Percentiles rank a stretch among this genome's conserved stretches.
These are phyloP conservation scores for Termitomyces sp. DNA, from an alignment of 1,284 basidiomycete genomes.

Conservation along the genomic window DNA sequence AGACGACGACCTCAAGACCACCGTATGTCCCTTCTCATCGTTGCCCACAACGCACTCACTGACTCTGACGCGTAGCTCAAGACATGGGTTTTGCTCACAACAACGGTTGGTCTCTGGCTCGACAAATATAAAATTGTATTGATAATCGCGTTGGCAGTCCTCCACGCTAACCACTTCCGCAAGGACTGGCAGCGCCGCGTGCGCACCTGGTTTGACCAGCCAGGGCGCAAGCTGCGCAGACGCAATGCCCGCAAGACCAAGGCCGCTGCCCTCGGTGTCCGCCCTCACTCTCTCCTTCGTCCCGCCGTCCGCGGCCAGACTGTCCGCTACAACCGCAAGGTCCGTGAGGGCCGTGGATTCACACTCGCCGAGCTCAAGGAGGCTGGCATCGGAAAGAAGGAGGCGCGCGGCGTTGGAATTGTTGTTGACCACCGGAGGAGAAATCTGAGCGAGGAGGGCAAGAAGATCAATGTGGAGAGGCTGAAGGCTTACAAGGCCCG, in stretches of 20 bases:
- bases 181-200: conserved; percentile 98
- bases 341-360: conserved; percentile 97
- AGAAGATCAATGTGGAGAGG: conserved; percentile 92
- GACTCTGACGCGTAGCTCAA: conserved; percentile 28
- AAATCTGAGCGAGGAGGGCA: conserved; percentile 97
- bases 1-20: conserved; percentile 40
- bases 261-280: conserved; percentile 88
- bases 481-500: conserved; percentile 90
- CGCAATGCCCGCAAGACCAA: conserved; percentile 91
- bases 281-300: conserved; percentile 89
- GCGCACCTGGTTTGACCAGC: conserved; percentile 99
- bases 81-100: conserved; percentile 78
- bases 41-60: conserved; percentile 7
- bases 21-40: conserved; percentile 26
- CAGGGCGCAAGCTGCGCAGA: conserved; percentile 95
- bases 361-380: conserved; percentile 94
- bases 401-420: conserved; percentile 91
- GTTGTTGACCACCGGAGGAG: conserved; percentile 97
- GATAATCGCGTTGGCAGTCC: conserved; percentile 48
- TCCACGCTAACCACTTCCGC: conserved; percentile 94
- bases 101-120: conserved; percentile 52
- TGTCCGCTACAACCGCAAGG: conserved; percentile 97
- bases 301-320: conserved; percentile 97
- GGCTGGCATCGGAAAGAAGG: conserved; percentile 93
- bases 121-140: background rate